phyloP scores from a whole-genome alignment of 768 basidiomycete genomes.

The Ramaria sp. region DNA sequence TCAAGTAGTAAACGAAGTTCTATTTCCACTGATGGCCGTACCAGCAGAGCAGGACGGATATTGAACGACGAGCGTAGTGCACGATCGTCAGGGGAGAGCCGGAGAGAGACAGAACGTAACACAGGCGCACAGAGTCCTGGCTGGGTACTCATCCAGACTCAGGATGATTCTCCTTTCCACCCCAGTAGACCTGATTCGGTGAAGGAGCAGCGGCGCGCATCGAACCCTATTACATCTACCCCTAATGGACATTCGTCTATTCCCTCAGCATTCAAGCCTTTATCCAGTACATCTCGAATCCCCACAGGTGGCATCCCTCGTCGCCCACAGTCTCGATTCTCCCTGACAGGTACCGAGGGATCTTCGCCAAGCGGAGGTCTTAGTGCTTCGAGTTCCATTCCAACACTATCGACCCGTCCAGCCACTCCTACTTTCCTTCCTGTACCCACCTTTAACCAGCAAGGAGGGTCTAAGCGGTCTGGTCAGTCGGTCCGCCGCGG shows the following conservation, averaged over 20 bases:
- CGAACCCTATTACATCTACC: conserved; percentile 51
- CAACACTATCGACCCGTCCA: conserved; percentile 59
- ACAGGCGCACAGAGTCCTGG: conserved; percentile 25
- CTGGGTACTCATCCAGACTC: conserved; percentile 64
- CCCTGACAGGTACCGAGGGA: conserved; percentile 35
- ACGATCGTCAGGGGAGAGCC: background rate
- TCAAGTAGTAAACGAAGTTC: background rate
- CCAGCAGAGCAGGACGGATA: background rate
- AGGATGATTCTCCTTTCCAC: conserved; percentile 77
- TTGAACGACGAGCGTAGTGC: conserved; percentile 3
- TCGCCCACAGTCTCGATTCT: conserved; percentile 66
- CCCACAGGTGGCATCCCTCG: conserved; percentile 33
- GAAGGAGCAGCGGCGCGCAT: conserved; percentile 45
- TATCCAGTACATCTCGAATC: conserved; percentile 32
- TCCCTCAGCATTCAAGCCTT: conserved; percentile 30
- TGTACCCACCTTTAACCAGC: conserved; percentile 38
- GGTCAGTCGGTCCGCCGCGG: background rate
- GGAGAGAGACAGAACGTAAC: conserved; percentile 1
- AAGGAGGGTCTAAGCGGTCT: background rate
- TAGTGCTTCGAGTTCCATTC: conserved; percentile 48
- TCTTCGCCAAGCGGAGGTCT: conserved; percentile 31
- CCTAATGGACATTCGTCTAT: conserved; percentile 39
- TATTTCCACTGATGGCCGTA: background rate
- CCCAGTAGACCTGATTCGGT: conserved; percentile 35
- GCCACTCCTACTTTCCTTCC: conserved; percentile 70